phyloP scores from a whole-genome alignment of 805 yeast species.

The Yamadazyma takamatsuzukensis region DNA sequence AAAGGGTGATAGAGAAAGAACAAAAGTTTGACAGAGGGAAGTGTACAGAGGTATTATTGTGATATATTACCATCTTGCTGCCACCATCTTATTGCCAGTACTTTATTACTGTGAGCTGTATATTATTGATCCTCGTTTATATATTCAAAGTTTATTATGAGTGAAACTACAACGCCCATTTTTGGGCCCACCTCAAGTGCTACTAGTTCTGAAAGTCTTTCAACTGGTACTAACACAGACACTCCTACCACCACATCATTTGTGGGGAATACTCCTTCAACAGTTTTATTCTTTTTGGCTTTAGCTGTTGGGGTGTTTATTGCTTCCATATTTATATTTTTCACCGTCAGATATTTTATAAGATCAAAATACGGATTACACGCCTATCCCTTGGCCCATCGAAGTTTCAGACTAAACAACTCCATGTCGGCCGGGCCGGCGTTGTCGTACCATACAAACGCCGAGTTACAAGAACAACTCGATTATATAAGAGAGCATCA shows the following conservation, averaged over 20 bases:
- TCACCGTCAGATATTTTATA: slow-evolving; percentile 58
- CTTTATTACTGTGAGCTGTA: no score
- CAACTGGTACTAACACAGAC: no score
- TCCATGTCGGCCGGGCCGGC: slow-evolving; percentile 4
- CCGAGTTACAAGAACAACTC: slow-evolving; percentile 32
- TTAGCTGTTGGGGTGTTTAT: slow-evolving; percentile 58
- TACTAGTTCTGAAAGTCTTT: slow-evolving; percentile 45
- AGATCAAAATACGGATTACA: slow-evolving; percentile 55
- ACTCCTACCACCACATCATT: slow-evolving; percentile 25
- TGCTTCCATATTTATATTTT: slow-evolving; percentile 53
- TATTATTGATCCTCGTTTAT: no score
- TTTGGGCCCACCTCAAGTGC: no score
- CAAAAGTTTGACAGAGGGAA: no score
- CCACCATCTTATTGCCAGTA: no score
- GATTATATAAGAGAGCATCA: slow-evolving; percentile 32
- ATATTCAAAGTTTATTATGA: no score
- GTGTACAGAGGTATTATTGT: no score
- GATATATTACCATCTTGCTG: no score
- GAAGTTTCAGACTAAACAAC: slow-evolving; percentile 17
- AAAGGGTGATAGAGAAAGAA: no score
- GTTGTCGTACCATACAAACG: slow-evolving; percentile 13
- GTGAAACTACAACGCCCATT: no score
- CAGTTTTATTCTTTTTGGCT: slow-evolving; percentile 61
- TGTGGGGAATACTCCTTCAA: slow-evolving; percentile 53
- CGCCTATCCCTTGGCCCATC: slow-evolving; percentile 31